Conservation (phyloP, 345 rosid species). For the Carallia pectinifolia region DNA sequence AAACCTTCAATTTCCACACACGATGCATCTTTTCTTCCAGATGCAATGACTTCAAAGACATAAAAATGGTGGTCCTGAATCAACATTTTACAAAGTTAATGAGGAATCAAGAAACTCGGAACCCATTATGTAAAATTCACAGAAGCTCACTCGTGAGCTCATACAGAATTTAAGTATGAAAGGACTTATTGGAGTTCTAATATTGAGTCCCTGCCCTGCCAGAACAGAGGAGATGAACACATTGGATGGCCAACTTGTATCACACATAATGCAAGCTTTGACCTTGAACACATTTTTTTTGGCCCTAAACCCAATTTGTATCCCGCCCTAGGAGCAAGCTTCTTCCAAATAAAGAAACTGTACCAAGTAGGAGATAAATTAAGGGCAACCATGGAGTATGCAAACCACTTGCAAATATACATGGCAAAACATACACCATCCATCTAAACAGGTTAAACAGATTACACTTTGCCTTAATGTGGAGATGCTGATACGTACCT, state of each 20-base stretch:
- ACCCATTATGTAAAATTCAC: no score
- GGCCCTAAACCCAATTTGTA: neutral
- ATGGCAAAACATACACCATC: constrained; percentile 6
- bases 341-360: neutral
- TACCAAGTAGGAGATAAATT: neutral
- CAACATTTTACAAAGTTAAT: neutral
- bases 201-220: neutral
- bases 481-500: no score
- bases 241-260: neutral
- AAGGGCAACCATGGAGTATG: neutral
- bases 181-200: neutral
- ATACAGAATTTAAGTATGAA: neutral
- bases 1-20: constrained; percentile 1
- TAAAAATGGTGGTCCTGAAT: neutral
- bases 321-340: neutral
- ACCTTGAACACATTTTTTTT: neutral
- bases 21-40: neutral
- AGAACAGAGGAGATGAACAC: neutral
- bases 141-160: neutral
- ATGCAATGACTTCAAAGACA: neutral
- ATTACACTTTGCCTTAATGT: no score
- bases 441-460: constrained; percentile 5
- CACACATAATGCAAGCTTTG: constrained; percentile 1
- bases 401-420: neutral
- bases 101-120: no score